phyloP scores from a whole-genome alignment of 495 filamentous ascomycete genomes.

The Aspergillus heteromorphus region DNA sequence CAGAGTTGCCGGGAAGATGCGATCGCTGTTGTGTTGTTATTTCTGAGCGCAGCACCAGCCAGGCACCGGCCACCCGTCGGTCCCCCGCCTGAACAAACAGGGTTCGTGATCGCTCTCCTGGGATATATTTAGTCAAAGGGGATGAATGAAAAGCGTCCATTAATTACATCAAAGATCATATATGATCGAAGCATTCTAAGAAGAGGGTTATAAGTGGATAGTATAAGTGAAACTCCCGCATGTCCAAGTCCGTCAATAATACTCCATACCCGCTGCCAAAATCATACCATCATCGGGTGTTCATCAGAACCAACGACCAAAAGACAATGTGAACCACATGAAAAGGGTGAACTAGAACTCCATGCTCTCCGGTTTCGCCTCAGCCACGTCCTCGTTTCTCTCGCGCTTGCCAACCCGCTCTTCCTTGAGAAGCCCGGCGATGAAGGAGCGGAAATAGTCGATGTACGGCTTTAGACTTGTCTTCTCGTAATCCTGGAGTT shows the following conservation, averaged over 20 bases:
- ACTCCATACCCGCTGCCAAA: slow-evolving; percentile 10
- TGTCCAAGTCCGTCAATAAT: neutral
- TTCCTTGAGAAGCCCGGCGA: slow-evolving; percentile 70
- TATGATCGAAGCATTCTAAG: neutral
- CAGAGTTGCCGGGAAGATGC: neutral
- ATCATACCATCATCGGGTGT: neutral
- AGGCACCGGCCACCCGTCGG: neutral
- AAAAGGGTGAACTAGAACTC: slow-evolving; percentile 34
- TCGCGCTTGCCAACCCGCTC: slow-evolving; percentile 73
- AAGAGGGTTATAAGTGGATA: neutral
- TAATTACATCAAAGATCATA: neutral
- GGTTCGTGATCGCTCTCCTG: too few species aligned
- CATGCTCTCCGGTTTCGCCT: slow-evolving; percentile 48
- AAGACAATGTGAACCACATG: neutral
- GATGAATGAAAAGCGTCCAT: neutral
- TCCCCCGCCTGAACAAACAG: too few species aligned
- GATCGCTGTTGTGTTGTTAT: neutral
- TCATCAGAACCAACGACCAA: neutral
- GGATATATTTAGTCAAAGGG: too few species aligned
- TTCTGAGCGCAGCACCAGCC: neutral
- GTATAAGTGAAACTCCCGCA: neutral
- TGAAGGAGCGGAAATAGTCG: slow-evolving; percentile 80
- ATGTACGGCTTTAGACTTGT: slow-evolving; percentile 91
- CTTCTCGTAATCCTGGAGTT: slow-evolving; percentile 87
- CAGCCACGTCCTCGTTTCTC: slow-evolving; percentile 52